Percentiles rank a stretch among this genome's conserved stretches.
Evolutionary conservation across 2,329 filamentous ascomycete species (phyloP).

Genomic region (Pseudocercospora macadamiae): DNA sequence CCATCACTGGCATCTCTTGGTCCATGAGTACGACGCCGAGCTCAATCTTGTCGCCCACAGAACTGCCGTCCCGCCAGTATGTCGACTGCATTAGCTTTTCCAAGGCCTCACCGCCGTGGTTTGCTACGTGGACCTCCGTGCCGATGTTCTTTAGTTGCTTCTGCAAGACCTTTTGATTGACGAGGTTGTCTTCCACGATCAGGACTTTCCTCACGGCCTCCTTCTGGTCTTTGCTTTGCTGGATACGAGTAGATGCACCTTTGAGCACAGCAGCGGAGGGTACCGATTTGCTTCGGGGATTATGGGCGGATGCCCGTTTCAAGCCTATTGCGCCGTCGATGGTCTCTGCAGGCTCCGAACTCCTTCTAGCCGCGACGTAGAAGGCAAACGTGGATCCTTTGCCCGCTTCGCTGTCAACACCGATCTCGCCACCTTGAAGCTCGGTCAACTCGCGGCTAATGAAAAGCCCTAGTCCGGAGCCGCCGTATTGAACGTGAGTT

Average conservation of each 20-base stretch:
- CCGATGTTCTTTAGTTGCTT: constrained; percentile 55
- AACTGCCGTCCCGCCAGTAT: constrained; percentile 43
- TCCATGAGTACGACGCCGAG: constrained; percentile 71
- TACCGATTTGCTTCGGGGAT: constrained; percentile 22
- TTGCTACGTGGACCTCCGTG: constrained; percentile 51
- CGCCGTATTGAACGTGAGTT: constrained; percentile 78
- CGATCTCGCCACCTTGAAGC: constrained; percentile 78
- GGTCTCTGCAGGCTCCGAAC: constrained; percentile 40
- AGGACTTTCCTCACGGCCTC: constrained; percentile 32
- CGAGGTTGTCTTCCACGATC: constrained; percentile 51
- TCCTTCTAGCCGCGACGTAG: constrained; percentile 70
- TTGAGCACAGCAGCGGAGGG: constrained; percentile 12
- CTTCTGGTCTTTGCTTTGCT: too few relatives aligned
- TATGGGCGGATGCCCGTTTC: constrained; percentile 15
- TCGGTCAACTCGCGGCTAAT: constrained; percentile 80
- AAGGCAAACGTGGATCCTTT: constrained; percentile 76
- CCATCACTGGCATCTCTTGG: constrained; percentile 80
- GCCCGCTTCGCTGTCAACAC: constrained; percentile 68
- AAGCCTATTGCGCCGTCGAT: constrained; percentile 19
- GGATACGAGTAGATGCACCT: too few relatives aligned
- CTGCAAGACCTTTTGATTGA: constrained; percentile 52
- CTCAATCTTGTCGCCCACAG: constrained; percentile 25
- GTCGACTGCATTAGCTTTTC: constrained; percentile 47
- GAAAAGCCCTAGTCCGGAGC: constrained; percentile 76
- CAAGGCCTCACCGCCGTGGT: constrained; percentile 55